Conservation (phyloP, 139 green algal species). For the Volvox reticuliferus region DNA sequence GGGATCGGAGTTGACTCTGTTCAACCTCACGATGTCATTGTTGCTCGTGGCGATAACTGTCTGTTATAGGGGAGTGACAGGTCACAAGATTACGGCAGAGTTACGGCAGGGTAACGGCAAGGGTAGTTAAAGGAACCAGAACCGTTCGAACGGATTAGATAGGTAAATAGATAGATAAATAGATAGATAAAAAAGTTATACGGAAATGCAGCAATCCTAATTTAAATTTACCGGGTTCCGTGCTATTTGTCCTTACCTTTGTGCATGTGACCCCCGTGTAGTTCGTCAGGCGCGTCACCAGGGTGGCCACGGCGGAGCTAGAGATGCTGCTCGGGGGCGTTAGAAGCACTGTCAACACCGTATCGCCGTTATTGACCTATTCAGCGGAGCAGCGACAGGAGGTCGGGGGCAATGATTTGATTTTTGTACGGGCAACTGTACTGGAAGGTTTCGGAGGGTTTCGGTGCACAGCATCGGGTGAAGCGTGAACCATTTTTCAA, state of each 20-base stretch:
- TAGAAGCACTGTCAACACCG: not conserved
- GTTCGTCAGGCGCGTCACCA: not conserved
- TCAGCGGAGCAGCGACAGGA: not conserved
- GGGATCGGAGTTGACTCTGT: not conserved
- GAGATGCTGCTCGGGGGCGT: not conserved
- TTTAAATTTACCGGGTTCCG: not conserved
- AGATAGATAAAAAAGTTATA: no score
- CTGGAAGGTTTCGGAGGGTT: not conserved
- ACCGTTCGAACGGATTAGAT: no score
- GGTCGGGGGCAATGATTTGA: not conserved
- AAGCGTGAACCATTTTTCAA: no score
- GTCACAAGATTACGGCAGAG: no score
- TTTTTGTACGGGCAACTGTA: not conserved
- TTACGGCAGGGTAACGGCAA: no score
- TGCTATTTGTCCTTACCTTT: not conserved
- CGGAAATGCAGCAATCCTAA: no score
- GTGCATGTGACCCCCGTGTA: conserved; percentile 2
- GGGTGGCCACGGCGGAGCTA: not conserved
- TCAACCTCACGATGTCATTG: not conserved
- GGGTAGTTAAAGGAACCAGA: no score
- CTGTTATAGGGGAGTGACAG: no score
- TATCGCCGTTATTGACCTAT: conserved; percentile 4
- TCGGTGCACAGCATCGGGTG: no score
- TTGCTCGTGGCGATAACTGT: no score
- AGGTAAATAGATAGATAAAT: no score